Base-by-base conservation (phyloP, 306 rosid genomes). In the Prunus salicina region DNA sequence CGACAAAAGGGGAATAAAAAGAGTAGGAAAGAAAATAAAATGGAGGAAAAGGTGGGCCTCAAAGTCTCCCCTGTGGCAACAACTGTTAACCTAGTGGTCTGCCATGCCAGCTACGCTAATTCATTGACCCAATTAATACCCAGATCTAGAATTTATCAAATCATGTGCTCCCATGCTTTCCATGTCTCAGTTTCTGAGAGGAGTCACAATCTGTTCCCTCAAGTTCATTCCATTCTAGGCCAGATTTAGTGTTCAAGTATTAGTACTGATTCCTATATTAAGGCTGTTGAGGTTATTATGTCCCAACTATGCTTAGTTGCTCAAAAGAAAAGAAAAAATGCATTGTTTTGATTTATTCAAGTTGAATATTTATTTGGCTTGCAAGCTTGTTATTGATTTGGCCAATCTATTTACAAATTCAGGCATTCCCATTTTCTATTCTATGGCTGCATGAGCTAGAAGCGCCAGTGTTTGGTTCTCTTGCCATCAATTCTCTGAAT, bases 401-500 rank as follows among this genome's bases (percentile, higher is more conserved):
- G 34, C 43, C 55, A 9, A 7, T 45, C 62, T 43, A 15, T 52
- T 78, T 24, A 41, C 74, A 75, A 77, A 66, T 86, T 73, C 90
- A 93, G 97, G 87, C 67, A 43, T 78, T 76, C 30, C 88, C 94
- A 43, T 93, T 91, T 82, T 78, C 74, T 82, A 74, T 83, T 72
- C 67, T 80, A 77, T 91, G 98, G 98, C 78, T 82, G 53, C 84
- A 79, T 72, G 91, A 91, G 74, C 76, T 88, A 64, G 93, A 83
- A 85, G 93, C 80, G 67, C 98, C 98, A 12, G 88, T 93, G 67
- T 93, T 93, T 82, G 98, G 94, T 66, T 88, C 98, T 79, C 89
- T 89, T 56, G 83, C 87, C 52, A 77, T 91, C 56, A 64, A 73
- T 81, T 69, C 86, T 34, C 69, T 65, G 45, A 90, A 76, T 78